Conservation (phyloP, 768 basidiomycete species). For the Saitozyma sp. region DNA sequence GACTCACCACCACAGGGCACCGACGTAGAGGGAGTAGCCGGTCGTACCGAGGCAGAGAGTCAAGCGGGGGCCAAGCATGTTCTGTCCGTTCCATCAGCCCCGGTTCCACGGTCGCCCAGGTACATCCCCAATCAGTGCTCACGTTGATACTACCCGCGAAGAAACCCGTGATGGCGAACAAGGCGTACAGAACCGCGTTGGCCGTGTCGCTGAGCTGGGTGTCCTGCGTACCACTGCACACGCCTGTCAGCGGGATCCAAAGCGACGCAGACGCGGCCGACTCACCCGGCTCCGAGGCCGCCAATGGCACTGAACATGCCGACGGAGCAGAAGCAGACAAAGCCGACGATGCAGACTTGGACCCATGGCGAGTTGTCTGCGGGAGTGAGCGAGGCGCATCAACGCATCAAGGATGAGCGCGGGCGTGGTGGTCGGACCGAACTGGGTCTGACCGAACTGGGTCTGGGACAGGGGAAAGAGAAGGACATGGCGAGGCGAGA, state of each 20-base stretch:
- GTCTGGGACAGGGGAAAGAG: no score
- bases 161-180: slow-evolving; percentile 56
- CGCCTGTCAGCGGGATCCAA: slow-evolving; percentile 46
- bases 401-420: no score
- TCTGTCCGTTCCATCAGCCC: slow-evolving; percentile 43
- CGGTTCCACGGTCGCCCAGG: background rate
- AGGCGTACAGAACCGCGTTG: slow-evolving; percentile 56
- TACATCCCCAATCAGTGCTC: slow-evolving; percentile 30
- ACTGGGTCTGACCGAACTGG: background rate
- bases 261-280: slow-evolving; percentile 39
- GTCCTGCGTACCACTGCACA: slow-evolving; percentile 53
- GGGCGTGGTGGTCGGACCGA: background rate
- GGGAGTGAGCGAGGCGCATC: no score
- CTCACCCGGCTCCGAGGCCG: slow-evolving; percentile 20
- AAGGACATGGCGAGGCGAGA: no score
- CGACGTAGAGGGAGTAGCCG: slow-evolving; percentile 69
- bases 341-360: slow-evolving; percentile 36
- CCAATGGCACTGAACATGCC: slow-evolving; percentile 37
- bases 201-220: slow-evolving; percentile 54
- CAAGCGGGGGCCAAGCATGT: slow-evolving; percentile 71
- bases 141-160: slow-evolving; percentile 54
- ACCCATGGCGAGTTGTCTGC: slow-evolving; percentile 31
- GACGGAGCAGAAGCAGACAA: slow-evolving; percentile 38
- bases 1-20: slow-evolving; percentile 14
- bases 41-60: slow-evolving; percentile 72